Base-by-base conservation (phyloP, 768 basidiomycete genomes). In the Lyophyllum shimeji region DNA sequence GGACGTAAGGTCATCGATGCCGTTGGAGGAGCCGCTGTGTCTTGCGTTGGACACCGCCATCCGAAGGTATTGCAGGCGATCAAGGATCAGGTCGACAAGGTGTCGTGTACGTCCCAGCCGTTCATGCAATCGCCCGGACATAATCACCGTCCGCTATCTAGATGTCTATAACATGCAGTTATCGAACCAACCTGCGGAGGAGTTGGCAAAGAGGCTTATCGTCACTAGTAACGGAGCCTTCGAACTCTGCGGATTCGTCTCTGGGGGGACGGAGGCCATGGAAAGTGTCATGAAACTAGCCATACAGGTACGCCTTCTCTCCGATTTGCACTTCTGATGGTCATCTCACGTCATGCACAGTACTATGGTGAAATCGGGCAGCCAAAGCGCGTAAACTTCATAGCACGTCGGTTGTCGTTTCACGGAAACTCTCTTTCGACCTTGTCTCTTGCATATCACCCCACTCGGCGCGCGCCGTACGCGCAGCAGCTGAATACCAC, bases 101-200 rank as follows among this genome's bases (percentile, higher is more conserved):
- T 93, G 40, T 76, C 89, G 20, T 94, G 91, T 92, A 60, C 50
- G 86, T 75, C 43, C 21, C 25, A 34, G 18, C 15, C 25, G 52
- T 17, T n/a, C 25, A 39, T 42, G 9, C 25, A 50, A 13, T 45
- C 24, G 46, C 27, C 39, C 29, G 33, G 4, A 39, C 6, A 45
- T 20, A n/a, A 34, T 21, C 12, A n/a, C 31, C 40, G 29, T 33
- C 13, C 18, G 25, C 27, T 29, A 4, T 25, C 46, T 50, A 93
- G 92, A 93, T 79, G 87, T 91, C 5, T 95, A 93, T 65, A 93
- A 89, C 60, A 86, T 91, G 83, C 91, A 93, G 65, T 67, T 93
- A 18, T 86, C 90, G 7, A 93, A 84, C 60, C 77, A 84, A 51
- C 89, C 92, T 47, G 91, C 93, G 11, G 92, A 95, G 64, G 82